Evolutionary conservation across 2,329 filamentous ascomycete species (phyloP).

Genomic region (Zymoseptoria pseudotritici): DNA sequence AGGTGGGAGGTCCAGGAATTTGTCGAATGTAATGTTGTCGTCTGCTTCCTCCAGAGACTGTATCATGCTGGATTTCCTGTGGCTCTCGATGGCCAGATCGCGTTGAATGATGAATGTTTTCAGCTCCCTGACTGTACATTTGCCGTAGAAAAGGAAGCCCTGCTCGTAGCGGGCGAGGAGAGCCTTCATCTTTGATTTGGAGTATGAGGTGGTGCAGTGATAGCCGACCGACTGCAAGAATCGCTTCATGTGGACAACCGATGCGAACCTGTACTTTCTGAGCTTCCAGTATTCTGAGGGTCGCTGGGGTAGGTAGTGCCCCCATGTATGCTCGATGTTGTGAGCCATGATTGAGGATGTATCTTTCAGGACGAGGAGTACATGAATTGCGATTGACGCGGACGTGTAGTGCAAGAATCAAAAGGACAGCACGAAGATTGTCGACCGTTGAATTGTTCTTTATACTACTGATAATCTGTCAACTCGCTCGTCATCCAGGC

Average conservation of each 20-base stretch:
- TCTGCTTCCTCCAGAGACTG: slow-evolving; percentile 49
- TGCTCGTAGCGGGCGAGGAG: no score
- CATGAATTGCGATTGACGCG: background rate
- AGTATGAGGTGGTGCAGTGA: no score
- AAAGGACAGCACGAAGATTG: background rate
- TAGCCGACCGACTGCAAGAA: no score
- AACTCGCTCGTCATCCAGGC: background rate
- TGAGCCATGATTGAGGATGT: background rate
- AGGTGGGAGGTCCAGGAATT: background rate
- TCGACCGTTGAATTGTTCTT: background rate
- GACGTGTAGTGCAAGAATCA: background rate
- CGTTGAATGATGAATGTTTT: background rate
- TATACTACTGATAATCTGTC: no score
- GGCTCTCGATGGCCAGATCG: background rate
- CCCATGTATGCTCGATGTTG: background rate
- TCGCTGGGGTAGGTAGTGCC: background rate
- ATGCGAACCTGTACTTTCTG: no score
- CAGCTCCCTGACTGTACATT: background rate
- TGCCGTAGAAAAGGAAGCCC: no score
- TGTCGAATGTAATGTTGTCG: slow-evolving; percentile 24
- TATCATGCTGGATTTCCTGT: background rate
- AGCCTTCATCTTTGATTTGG: no score
- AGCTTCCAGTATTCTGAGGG: background rate
- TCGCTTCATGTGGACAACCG: no score
- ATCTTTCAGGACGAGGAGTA: background rate